Conservation (phyloP, 345 rosid genomes). For the Populus pruinosa region DNA sequence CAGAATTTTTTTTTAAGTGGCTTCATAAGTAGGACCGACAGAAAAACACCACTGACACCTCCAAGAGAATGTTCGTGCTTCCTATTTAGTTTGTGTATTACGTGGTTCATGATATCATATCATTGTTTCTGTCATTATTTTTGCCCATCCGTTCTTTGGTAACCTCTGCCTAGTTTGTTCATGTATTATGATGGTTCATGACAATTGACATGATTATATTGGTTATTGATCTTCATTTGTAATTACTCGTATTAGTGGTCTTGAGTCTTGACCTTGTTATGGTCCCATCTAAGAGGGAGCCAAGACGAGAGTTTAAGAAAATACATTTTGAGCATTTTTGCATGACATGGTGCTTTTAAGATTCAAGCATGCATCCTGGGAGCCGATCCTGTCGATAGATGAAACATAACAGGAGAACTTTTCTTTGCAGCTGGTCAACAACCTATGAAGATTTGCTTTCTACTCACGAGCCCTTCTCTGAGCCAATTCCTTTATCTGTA, state of each 20-base stretch:
- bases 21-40: neutral
- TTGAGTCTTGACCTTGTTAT: neutral
- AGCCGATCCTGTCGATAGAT: neutral
- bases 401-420: constrained; percentile 26
- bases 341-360: neutral
- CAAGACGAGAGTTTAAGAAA: neutral
- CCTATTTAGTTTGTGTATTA: neutral
- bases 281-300: neutral
- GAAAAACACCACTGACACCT: neutral
- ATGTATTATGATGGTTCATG: neutral
- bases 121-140: neutral
- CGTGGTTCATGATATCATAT: neutral
- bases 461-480: constrained; percentile 70
- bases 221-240: neutral
- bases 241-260: neutral
- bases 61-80: neutral
- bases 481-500: constrained; percentile 83
- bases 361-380: neutral
- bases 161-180: neutral
- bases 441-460: constrained; percentile 82
- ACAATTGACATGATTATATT: neutral
- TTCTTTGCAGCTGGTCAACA: constrained; percentile 76
- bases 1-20: neutral
- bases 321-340: neutral
- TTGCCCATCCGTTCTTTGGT: neutral